phyloP scores from a whole-genome alignment of 176 grass and related monocot genomes.

The Oryza meyeriana region DNA sequence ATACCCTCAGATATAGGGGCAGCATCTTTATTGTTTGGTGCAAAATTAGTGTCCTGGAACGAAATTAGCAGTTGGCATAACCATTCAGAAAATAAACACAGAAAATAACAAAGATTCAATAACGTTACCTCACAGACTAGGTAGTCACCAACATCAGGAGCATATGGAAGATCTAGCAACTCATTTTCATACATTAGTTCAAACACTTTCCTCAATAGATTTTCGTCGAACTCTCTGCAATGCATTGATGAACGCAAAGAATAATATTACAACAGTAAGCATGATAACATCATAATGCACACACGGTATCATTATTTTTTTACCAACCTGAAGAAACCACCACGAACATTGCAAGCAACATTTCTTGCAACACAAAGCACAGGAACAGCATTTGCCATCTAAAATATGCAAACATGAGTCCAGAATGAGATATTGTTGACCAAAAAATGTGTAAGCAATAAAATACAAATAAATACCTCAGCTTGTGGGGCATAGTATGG shows the following conservation, averaged over 20 bases:
- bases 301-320: background rate
- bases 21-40: conserved; percentile 56
- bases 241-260: conserved; percentile 1
- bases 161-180: conserved; percentile 79
- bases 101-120: background rate
- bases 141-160: conserved; percentile 90
- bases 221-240: conserved; percentile 90
- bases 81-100: conserved; percentile 24
- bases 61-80: conserved; percentile 30
- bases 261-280: background rate
- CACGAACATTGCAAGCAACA: conserved; percentile 96
- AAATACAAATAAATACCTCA: conserved; percentile 58
- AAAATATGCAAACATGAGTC: conserved; percentile 25
- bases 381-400: conserved; percentile 87
- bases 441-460: conserved; percentile 13
- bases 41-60: conserved; percentile 56
- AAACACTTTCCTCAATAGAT: conserved; percentile 75
- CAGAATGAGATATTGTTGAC: conserved; percentile 9
- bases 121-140: conserved; percentile 68
- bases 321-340: conserved; percentile 93
- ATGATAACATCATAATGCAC: conserved; percentile 21
- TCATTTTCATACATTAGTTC: conserved; percentile 84
- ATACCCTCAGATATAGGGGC: conserved; percentile 76
- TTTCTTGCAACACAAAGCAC: conserved; percentile 98
- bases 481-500: conserved; percentile 96